Percentiles rank a stretch among this genome's conserved stretches.
These are phyloP conservation scores for Vickermania spadyakhi DNA, from an alignment of 208 protist species.

Conservation along the genomic window DNA sequence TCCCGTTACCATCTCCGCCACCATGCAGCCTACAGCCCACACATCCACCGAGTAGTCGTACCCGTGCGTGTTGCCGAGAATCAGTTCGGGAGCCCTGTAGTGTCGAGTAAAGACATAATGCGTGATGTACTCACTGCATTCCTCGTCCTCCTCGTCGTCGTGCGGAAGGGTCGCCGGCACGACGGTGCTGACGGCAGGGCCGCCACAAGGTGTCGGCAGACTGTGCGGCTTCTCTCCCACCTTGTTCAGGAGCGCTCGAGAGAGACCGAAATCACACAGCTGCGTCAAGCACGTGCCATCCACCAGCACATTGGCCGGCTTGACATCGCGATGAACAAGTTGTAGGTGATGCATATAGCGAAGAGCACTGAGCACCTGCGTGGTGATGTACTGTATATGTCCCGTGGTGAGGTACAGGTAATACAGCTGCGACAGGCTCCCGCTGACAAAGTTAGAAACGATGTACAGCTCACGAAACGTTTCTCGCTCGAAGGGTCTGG, in stretches of 20 bases:
- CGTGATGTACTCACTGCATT: constrained; percentile 80
- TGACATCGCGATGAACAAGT: constrained; percentile 95
- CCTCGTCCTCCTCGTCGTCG: not conserved
- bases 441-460: constrained; percentile 90
- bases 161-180: not conserved
- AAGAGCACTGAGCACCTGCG: constrained; percentile 93
- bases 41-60: constrained; percentile 93
- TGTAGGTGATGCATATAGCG: constrained; percentile 94
- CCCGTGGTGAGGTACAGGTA: constrained; percentile 78
- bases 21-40: constrained; percentile 95
- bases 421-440: not conserved
- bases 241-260: constrained; percentile 17
- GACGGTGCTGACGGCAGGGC: not conserved
- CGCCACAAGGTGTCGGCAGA: not conserved
- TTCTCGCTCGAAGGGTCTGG: not conserved
- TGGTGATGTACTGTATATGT: constrained; percentile 94
- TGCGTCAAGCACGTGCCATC: constrained; percentile 89
- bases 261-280: constrained; percentile 92
- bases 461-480: constrained; percentile 76
- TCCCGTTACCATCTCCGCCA: constrained; percentile 91
- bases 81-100: constrained; percentile 98
- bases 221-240: not conserved
- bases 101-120: constrained; percentile 96
- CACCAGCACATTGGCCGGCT: constrained; percentile 91
- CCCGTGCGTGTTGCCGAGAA: constrained; percentile 79